Base-by-base conservation (phyloP, 495 filamentous ascomycete genomes). In the Parathielavia hyrcaniae region DNA sequence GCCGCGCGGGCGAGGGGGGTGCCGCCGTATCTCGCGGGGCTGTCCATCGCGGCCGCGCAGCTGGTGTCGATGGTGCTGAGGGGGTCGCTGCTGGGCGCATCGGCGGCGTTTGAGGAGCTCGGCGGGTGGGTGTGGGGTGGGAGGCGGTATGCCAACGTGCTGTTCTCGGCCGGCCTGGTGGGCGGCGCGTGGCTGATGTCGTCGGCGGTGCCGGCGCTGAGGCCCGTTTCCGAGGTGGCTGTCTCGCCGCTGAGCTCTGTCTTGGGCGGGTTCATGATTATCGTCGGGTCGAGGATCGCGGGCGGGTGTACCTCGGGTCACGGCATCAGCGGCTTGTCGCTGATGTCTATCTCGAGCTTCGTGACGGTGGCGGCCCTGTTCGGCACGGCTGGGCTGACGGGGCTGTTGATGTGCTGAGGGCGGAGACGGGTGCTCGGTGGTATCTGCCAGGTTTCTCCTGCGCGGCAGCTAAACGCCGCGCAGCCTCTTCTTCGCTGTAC, bases 251-350 rank as follows among this genome's bases (percentile, higher is more conserved):
- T 56, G 44, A 68, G 66, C 51, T 70, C 76, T 2, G 53, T 73
- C 19, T 20, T 77, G 23, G 82, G 81, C 17, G 80, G 80, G 17
- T 68, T 75, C 20, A 56, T 81, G 50, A 72, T 84, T 65, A 67
- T 78, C 1, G 45, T 83, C 22, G 81, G 82, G 16, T 71, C 79
- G 30, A 67, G 80, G 50, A 69, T 83, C 45, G 81, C 74, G 0
- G 81, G 81, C 5, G 81, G 81, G 2, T 85, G 81, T 57, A 83
- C 81, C 0, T 81, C 77, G 22, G 82, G 81, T 0, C 82, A 84
- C 61, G 82, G 82, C 1, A 81, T 85, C 57, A 81, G 73, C 32
- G 81, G 81, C 5, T 73, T 83, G 47, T 72, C 75, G 32, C 62
- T 76, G 61, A 59, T 83, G 7, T 78, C 77, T 0, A 63, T 77